These are phyloP conservation scores for Chlorociboria aeruginascens DNA, from an alignment of 495 filamentous ascomycete genomes.

Conservation along the genomic window DNA sequence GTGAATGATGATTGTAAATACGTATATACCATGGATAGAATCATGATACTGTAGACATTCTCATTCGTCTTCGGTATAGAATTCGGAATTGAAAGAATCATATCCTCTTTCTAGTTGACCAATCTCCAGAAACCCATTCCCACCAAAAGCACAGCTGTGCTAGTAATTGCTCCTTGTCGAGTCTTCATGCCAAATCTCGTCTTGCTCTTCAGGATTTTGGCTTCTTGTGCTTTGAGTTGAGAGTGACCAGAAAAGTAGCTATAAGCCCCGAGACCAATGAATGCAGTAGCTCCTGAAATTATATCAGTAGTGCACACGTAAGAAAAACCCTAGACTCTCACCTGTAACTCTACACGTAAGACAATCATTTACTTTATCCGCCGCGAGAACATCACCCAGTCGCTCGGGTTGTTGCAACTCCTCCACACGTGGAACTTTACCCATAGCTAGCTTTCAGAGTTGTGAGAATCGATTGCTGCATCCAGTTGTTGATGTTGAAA, in stretches of 20 bases:
- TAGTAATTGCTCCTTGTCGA: conserved; percentile 54
- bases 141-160: conserved; percentile 56
- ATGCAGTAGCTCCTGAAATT: conserved; percentile 60
- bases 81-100: background rate
- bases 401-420: conserved; percentile 8
- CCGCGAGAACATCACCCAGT: conserved; percentile 9
- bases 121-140: conserved; percentile 47
- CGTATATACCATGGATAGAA: too few species aligned
- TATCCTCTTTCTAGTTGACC: conserved; percentile 12
- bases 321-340: conserved; percentile 22
- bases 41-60: too few species aligned
- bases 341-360: conserved; percentile 55
- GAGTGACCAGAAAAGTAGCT: conserved; percentile 70
- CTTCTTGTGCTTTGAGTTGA: conserved; percentile 59
- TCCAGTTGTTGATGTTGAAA: background rate
- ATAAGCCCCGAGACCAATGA: conserved; percentile 82
- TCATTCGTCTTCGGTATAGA: background rate
- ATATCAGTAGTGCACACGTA: background rate
- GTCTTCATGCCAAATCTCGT: conserved; percentile 68
- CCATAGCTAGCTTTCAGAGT: background rate
- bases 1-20: too few species aligned
- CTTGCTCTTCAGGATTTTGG: conserved; percentile 54
- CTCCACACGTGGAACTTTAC: conserved; percentile 2
- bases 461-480: background rate
- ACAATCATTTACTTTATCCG: conserved; percentile 45